phyloP scores from a whole-genome alignment of 2,329 filamentous ascomycete species.

The Furcasterigmium sp. region DNA sequence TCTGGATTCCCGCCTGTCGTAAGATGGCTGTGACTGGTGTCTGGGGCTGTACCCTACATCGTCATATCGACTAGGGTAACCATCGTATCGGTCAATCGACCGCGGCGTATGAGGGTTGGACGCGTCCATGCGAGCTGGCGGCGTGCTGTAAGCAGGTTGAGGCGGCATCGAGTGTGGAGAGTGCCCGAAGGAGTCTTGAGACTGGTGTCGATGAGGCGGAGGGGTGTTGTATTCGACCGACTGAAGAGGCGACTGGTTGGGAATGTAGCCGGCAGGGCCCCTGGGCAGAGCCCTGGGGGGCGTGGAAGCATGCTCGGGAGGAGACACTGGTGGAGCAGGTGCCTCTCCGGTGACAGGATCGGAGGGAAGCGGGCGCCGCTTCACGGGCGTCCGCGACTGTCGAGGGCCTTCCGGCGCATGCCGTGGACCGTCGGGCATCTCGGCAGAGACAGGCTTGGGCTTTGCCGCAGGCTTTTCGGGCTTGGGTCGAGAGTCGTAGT shows the following conservation, averaged over 20 bases:
- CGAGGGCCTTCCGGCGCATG: slow-evolving; percentile 35
- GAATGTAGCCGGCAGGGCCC: slow-evolving; percentile 31
- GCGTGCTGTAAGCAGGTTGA: slow-evolving; percentile 7
- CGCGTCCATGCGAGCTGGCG: slow-evolving; percentile 13
- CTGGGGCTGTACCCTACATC: slow-evolving; percentile 30
- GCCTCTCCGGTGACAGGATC: slow-evolving; percentile 63
- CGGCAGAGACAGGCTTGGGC: slow-evolving; percentile 35
- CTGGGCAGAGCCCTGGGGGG: slow-evolving; percentile 43
- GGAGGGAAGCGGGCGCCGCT: slow-evolving; percentile 76
- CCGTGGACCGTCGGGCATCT: slow-evolving; percentile 31
- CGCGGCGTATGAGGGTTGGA: slow-evolving; percentile 11
- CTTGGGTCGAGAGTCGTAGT: slow-evolving; percentile 85
- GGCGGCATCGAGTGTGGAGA: slow-evolving; percentile 21
- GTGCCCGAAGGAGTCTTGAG: slow-evolving; percentile 16
- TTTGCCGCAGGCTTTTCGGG: slow-evolving; percentile 63
- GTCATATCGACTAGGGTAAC: slow-evolving; percentile 26
- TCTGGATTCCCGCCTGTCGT: slow-evolving; percentile 32
- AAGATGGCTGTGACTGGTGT: slow-evolving; percentile 26
- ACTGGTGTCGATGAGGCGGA: slow-evolving; percentile 23
- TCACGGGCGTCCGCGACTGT: slow-evolving; percentile 59
- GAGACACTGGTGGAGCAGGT: slow-evolving; percentile 16
- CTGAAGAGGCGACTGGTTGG: slow-evolving; percentile 49
- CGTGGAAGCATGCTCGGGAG: slow-evolving; percentile 37
- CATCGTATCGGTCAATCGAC: slow-evolving; percentile 26
- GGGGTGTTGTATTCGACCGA: slow-evolving; percentile 44